phyloP scores from a whole-genome alignment of 1,284 basidiomycete species.

The Irpex rosettiformis region DNA sequence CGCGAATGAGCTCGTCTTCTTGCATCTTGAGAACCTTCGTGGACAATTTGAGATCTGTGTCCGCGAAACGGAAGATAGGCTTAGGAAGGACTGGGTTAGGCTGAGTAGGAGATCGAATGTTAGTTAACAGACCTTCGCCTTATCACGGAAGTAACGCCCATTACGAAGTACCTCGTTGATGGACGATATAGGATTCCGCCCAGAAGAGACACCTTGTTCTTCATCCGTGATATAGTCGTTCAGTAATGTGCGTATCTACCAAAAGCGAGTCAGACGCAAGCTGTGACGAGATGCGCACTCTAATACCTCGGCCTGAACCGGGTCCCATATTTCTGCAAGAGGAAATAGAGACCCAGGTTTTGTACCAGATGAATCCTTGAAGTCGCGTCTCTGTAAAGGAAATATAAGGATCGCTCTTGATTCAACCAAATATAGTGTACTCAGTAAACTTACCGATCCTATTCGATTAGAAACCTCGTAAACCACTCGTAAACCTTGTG shows the following conservation, averaged over 20 bases:
- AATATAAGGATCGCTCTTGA: no score
- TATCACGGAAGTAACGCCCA: slow-evolving; percentile 74
- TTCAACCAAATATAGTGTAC: no score
- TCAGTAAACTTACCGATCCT: slow-evolving; percentile 62
- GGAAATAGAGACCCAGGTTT: slow-evolving; percentile 76
- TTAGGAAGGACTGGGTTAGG: slow-evolving; percentile 28
- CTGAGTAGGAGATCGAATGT: neutral
- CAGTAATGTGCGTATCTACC: slow-evolving; percentile 80
- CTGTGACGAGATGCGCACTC: neutral
- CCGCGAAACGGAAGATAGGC: slow-evolving; percentile 88
- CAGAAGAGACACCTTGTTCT: slow-evolving; percentile 70
- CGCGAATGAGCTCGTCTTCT: slow-evolving; percentile 84
- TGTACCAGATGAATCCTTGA: slow-evolving; percentile 77
- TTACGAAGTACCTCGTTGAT: slow-evolving; percentile 95
- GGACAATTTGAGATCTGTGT: slow-evolving; percentile 76
- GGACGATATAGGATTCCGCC: slow-evolving; percentile 85
- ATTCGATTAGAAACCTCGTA: slow-evolving; percentile 91
- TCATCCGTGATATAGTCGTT: slow-evolving; percentile 92
- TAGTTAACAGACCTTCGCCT: slow-evolving; percentile 56
- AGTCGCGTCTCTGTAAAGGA: slow-evolving; percentile 69
- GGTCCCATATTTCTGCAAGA: slow-evolving; percentile 87
- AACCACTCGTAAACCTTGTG: slow-evolving; percentile 88
- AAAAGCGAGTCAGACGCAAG: slow-evolving; percentile 1
- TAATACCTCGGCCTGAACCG: slow-evolving; percentile 85
- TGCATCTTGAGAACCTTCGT: slow-evolving; percentile 69